Evolutionary conservation across 208 protist genomes (phyloP), one percentile per base, ranked within the genome.

Genomic region (Trypanosomatidae sp.): DNA sequence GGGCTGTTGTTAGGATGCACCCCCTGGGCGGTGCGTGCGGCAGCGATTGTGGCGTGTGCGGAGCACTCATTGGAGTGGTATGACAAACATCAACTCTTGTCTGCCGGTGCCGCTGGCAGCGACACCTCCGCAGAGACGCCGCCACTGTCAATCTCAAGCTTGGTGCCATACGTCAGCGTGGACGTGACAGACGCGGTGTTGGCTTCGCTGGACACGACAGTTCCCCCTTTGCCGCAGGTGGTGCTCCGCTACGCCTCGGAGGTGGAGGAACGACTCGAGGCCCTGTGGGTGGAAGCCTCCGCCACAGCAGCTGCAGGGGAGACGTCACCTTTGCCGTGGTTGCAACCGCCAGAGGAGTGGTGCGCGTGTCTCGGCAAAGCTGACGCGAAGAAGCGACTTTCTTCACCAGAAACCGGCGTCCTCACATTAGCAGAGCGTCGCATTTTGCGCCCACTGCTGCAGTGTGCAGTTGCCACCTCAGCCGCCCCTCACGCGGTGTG

Each of bases 1-100:
- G 89, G 89, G 3, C 74, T 80, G 17, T 55, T 92, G 67, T 69
- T 87, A 15, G 72, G 82, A 39, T 91, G 86, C 62, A 58, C 66
- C 8, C 49, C 46, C 1, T 69, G 60, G 56, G 70, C 74, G 6
- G 70, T 73, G 30, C 67, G 73, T 1, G 44, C 78, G 64, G 77
- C 71, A 36, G 76, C 80, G 47, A 69, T 82, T 55, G 66, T 83
- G 22, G 65, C 62, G 25, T 69, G 55, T 53, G 66, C 62, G 1
- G 72, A 46, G 25, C 50, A 79, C n/a, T 74, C 75, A 22, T 46
- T 79, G 69, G 12, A 22, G 62, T 79, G 75, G 75, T 71, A 73
- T 49, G 44, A 58, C 12, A 3, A 60, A 56, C 53, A 43, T 22
- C 33, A 52, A 15, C 13, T 9, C 25, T 6, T 10, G 47, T 44